Percentiles rank a stretch among this genome's conserved stretches.
phyloP scores from a whole-genome alignment of 805 yeast genomes.

The Kluyveromyces siamensis region DNA sequence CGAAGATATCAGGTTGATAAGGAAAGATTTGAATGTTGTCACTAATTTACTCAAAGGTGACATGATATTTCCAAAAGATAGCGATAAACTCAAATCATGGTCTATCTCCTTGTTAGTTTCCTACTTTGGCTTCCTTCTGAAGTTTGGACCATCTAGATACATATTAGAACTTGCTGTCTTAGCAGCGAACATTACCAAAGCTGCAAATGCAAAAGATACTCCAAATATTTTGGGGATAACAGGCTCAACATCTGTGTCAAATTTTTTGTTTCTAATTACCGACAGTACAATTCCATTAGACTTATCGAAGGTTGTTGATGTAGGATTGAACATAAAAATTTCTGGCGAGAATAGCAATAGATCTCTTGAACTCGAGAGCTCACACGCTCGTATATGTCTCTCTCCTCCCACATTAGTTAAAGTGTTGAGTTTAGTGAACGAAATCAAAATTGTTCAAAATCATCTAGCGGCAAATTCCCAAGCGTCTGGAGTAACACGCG shows the following conservation, averaged over 20 bases:
- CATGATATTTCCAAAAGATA: too few relatives aligned
- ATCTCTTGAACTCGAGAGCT: conserved; percentile 49
- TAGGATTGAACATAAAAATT: conserved; percentile 35
- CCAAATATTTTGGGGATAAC: background rate
- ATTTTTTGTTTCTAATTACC: conserved; percentile 23
- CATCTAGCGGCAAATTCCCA: background rate
- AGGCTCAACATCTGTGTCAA: conserved; percentile 8
- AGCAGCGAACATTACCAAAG: conserved; percentile 12
- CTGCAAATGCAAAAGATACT: background rate
- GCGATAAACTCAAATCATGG: background rate
- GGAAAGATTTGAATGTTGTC: background rate
- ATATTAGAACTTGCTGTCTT: conserved; percentile 21
- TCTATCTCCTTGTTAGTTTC: background rate
- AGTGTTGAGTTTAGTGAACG: conserved; percentile 31
- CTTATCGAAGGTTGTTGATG: conserved; percentile 37
- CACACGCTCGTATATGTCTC: conserved; percentile 48
- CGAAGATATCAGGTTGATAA: background rate
- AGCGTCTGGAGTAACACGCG: background rate
- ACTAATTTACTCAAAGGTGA: background rate
- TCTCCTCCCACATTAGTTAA: conserved; percentile 42
- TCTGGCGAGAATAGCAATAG: conserved; percentile 25
- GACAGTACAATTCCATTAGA: conserved; percentile 28
- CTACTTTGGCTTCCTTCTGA: conserved; percentile 23
- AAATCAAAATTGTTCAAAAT: conserved; percentile 1
- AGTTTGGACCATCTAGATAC: conserved; percentile 20